Base-by-base conservation (phyloP, 2,329 filamentous ascomycete genomes). In the Hypoxylon sp. region DNA sequence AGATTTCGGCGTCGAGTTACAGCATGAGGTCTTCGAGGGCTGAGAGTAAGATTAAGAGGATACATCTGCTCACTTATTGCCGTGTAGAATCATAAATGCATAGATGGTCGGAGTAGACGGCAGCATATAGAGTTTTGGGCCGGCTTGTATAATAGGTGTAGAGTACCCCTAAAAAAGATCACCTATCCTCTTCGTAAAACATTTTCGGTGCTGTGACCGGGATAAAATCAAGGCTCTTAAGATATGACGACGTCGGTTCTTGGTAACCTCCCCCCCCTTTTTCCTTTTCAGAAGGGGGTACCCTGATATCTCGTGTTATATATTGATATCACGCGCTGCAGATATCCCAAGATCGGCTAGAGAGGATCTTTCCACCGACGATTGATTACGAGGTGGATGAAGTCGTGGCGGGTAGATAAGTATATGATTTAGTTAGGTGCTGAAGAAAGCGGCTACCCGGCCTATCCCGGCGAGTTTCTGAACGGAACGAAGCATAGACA, bases 1-100 rank as follows among this genome's bases (percentile, higher is more conserved):
- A 78, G 95, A 97, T 74, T 94, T 96, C 82, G 96, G 96, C 0
- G 89, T 98, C 2, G 95, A 98, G 80, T 81, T 98, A 72, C 92
- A 97, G 78, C 93, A 97, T 79, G 89, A 90, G 44, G 87, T 97
- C 2, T 98, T 98, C 81, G 93, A 97, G 63, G 95, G 95, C 3
- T 97, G 73, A 81, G 22, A 8, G 22, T 14, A 55, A 48, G 22
- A 46, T 70, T 66, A 69, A 63, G 54, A 69, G 27, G 63, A 51
- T 27, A 55, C 56, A 50, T 61, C 53, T 54, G 49, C 48, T 51
- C 59, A 40, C 22, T 57, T 53, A 51, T 61, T 35, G 53, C 49
- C 42, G 27, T 58, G 51, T 69, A 69, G 66, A 61, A 59, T 33
- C 58, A 53, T 58, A 61, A 58, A 55, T 31, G 6, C 49, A 63